phyloP scores from a whole-genome alignment of 805 yeast genomes.

The Hanseniaspora lachancei region DNA sequence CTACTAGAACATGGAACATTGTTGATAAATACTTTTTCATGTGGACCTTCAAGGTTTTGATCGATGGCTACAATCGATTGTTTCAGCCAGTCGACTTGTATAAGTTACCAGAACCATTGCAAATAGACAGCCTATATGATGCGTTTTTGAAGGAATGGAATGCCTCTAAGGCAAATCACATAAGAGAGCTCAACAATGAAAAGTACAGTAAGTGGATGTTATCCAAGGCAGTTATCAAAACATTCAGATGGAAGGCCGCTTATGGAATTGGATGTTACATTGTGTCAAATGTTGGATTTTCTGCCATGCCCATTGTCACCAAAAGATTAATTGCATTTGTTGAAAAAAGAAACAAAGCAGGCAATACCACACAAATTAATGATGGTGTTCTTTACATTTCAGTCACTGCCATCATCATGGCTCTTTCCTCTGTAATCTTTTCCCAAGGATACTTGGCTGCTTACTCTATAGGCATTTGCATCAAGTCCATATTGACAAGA shows the following conservation, averaged over 20 bases:
- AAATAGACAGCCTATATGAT: constrained; percentile 31
- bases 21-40: constrained; percentile 33
- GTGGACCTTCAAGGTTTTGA: constrained; percentile 57
- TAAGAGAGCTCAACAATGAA: constrained; percentile 23
- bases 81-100: constrained; percentile 51
- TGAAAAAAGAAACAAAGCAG: constrained; percentile 31
- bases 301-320: constrained; percentile 55
- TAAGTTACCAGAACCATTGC: constrained; percentile 31
- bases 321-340: constrained; percentile 53
- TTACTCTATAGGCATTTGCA: constrained; percentile 54
- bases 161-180: constrained; percentile 24
- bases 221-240: constrained; percentile 34
- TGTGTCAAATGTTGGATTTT: constrained; percentile 35
- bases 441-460: constrained; percentile 55
- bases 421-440: constrained; percentile 35
- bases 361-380: constrained; percentile 25
- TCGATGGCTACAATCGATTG: constrained; percentile 60
- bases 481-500: constrained; percentile 57
- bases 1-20: constrained; percentile 1
- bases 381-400: constrained; percentile 66
- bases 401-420: constrained; percentile 49
- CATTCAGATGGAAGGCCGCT: constrained; percentile 38
- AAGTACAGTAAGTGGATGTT: constrained; percentile 25
- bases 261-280: constrained; percentile 34
- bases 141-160: constrained; percentile 28